Evolutionary conservation across 441 rosid genomes (phyloP), one percentile per base, ranked within the genome.

Genomic region (Jatropha multifida): DNA sequence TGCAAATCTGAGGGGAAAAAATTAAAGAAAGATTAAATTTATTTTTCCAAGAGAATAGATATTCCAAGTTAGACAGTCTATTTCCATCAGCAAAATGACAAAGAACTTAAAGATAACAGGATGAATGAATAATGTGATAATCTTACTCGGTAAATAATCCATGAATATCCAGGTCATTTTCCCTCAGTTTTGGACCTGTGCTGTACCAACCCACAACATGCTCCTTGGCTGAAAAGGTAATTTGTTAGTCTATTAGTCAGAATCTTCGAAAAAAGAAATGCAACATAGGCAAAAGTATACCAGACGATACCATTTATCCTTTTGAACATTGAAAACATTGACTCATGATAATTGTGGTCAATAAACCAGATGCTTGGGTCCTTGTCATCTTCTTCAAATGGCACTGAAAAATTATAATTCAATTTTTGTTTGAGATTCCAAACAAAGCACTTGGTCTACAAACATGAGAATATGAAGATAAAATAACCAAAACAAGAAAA

Each of bases 171-270:
- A 91, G 88, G 85, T 93, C 97, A 78, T 93, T 93, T 79, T 93
- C 94, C 80, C 90, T 82, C 59, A 93, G 84, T 81, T 93, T 91
- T 37, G 98, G 98, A 46, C 95, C 94, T 0, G 98, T 91, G 77
- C 97, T 93, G 76, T 91, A 91, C 98, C 98, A 93, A 69, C 98
- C 98, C 63, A 93, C 94, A 26, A 93, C 98, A 79, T 93, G 97
- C 85, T 93, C 97, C 91, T 91, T 93, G 73, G 98, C 96, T 93
- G 85, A 81, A 84, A 73, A 73, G 69, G 1, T 4, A 44, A 74
- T 0, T 32, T 1, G 56, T 49, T 10, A 68, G 56, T 44, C 64
- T 23, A 68, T 76, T 54, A 76, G 41, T 26, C 70, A 78, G 2
- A 59, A 65, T 65, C 56, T 40, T 58, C 54, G 64, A 11, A 2